Percentiles rank a stretch among this genome's conserved stretches.
phyloP scores from a whole-genome alignment of 345 rosid species.

The Zanthoxylum bungeanum region DNA sequence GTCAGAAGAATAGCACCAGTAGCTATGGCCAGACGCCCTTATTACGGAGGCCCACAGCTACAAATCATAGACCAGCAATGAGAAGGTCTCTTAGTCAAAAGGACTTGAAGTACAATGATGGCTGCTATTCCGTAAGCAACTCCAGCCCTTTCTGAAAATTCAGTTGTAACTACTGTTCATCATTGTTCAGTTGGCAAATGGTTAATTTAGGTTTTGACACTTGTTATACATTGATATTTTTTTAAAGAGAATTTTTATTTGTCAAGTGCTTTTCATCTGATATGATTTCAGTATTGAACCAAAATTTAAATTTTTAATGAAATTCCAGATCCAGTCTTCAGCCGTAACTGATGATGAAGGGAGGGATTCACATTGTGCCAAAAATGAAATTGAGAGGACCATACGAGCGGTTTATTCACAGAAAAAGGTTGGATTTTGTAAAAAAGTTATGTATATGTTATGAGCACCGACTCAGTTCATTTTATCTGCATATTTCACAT shows the following conservation, averaged over 20 bases:
- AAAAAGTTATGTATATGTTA: constrained; percentile 5
- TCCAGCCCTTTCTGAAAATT: constrained; percentile 11
- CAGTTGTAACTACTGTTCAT: constrained; percentile 1
- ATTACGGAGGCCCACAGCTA: constrained; percentile 35
- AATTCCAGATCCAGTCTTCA: constrained; percentile 84
- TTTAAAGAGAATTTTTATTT: not conserved
- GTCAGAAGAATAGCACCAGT: constrained; percentile 31
- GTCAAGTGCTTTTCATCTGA: constrained; percentile 1
- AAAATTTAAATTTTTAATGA: constrained; percentile 2
- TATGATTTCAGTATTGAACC: not conserved
- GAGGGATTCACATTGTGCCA: constrained; percentile 39
- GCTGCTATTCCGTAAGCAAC: constrained; percentile 75
- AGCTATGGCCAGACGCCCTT: constrained; percentile 34
- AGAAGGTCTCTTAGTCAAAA: constrained; percentile 74
- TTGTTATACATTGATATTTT: not conserved
- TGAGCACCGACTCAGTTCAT: not conserved
- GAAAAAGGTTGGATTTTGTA: constrained; percentile 55
- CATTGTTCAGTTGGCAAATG: not conserved
- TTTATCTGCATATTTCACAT: constrained; percentile 13
- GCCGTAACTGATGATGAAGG: constrained; percentile 87
- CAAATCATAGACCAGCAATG: constrained; percentile 46
- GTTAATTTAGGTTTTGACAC: not conserved
- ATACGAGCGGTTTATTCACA: constrained; percentile 69
- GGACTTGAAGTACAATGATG: constrained; percentile 69
- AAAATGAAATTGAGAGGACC: constrained; percentile 55